Percentiles rank a stretch among this genome's conserved stretches.
Evolutionary conservation across 1,284 basidiomycete species (phyloP).

Genomic region (Cutaneotrichosporon mucoides): DNA sequence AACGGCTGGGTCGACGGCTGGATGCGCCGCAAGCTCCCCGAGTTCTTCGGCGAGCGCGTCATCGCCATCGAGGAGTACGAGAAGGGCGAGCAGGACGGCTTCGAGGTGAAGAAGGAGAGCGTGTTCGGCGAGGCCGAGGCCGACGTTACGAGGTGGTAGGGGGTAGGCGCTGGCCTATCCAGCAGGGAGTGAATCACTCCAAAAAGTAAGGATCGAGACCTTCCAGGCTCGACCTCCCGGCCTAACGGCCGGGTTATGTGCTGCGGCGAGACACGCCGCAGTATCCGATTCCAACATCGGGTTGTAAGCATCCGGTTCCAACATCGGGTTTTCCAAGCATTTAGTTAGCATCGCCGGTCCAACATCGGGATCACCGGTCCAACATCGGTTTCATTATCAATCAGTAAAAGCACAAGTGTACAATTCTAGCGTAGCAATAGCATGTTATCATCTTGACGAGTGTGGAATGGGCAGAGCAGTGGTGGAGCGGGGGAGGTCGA

Average conservation of each 20-base stretch:
- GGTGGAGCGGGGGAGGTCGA: background rate
- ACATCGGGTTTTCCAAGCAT: conserved; percentile 1
- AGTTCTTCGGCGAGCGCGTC: conserved; percentile 56
- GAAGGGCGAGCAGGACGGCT: conserved; percentile 47
- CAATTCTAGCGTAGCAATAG: conserved; percentile 2
- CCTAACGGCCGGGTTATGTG: background rate
- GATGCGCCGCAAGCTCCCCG: conserved; percentile 66
- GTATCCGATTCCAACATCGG: conserved; percentile 1
- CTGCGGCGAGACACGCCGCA: background rate
- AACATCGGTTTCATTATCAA: conserved; percentile 1
- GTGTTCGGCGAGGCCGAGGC: conserved; percentile 92
- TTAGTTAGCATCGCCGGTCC: conserved; percentile 3
- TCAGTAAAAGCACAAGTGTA: background rate
- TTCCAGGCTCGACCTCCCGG: too few relatives aligned
- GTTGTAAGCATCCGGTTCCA: background rate
- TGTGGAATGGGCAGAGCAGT: background rate
- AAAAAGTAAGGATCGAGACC: background rate
- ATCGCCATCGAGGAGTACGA: conserved; percentile 37
- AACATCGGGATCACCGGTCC: conserved; percentile 4
- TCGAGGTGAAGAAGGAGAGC: conserved; percentile 78
- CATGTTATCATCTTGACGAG: background rate
- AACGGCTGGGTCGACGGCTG: conserved; percentile 70
- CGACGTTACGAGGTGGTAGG: conserved; percentile 75
- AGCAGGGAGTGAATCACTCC: background rate
- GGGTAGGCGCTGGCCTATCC: too few relatives aligned